Conservation (phyloP, 768 basidiomycete species). For the Rickenella mellea region DNA sequence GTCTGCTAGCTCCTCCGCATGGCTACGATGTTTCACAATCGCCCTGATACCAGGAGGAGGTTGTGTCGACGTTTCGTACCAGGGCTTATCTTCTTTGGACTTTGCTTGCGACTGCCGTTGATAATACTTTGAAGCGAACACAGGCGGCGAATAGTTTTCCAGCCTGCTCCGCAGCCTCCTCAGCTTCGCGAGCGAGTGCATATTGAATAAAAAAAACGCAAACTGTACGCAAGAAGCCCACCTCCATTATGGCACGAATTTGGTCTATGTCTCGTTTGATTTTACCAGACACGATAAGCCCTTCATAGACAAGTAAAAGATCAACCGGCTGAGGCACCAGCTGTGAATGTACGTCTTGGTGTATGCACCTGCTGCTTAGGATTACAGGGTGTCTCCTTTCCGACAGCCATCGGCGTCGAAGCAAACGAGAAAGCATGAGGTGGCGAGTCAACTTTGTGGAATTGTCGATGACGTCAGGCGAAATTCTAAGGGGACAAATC, state of each 20-base stretch:
- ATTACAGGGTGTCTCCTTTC: too few relatives aligned
- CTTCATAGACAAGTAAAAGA: conserved; percentile 38
- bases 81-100: neutral
- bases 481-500: too few relatives aligned
- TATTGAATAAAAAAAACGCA: neutral
- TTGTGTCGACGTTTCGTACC: conserved; percentile 7
- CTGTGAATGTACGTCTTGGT: neutral
- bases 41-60: conserved; percentile 9
- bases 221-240: conserved; percentile 12
- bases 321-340: conserved; percentile 20
- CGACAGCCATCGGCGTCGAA: too few relatives aligned
- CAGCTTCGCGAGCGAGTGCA: conserved; percentile 23
- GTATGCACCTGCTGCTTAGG: too few relatives aligned
- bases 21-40: conserved; percentile 32
- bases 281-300: conserved; percentile 34
- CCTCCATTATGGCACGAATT: conserved; percentile 42
- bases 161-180: conserved; percentile 37
- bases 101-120: conserved; percentile 10
- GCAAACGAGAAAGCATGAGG: too few relatives aligned
- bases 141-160: conserved; percentile 40
- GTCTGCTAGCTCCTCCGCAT: conserved; percentile 41
- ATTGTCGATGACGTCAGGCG: too few relatives aligned
- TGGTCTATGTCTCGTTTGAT: conserved; percentile 45
- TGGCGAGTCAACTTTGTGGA: too few relatives aligned
- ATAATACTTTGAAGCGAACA: conserved; percentile 22